A percentile compares a stretch with the other conserved stretches of the same genome.
These are phyloP conservation scores for Verticillium albo-atrum DNA, from an alignment of 2,329 filamentous ascomycete species.

Conservation along the genomic window DNA sequence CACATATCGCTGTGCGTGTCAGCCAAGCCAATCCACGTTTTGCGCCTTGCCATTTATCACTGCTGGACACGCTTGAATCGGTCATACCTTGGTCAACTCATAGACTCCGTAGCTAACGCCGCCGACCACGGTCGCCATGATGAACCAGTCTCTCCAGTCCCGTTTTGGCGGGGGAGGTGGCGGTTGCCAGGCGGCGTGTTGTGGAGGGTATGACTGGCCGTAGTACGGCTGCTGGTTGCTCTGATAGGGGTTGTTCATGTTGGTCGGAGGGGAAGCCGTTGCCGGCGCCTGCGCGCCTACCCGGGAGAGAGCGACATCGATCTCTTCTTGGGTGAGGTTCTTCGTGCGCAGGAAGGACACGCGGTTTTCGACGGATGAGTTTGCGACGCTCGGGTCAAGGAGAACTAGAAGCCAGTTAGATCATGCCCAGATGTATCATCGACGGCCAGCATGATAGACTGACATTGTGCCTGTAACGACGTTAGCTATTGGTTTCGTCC, in stretches of 20 bases:
- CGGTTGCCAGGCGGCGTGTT: constrained; percentile 53
- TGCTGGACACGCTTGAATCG: constrained; percentile 53
- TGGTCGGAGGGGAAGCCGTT: constrained; percentile 28
- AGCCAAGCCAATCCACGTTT: constrained; percentile 10
- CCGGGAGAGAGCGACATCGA: constrained; percentile 77
- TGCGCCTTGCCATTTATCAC: not conserved
- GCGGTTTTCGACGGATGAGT: constrained; percentile 86
- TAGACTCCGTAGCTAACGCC: constrained; percentile 88
- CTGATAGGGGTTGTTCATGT: constrained; percentile 37
- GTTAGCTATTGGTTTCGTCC: constrained; percentile 2
- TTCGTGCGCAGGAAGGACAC: constrained; percentile 93
- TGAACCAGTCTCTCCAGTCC: constrained; percentile 99
- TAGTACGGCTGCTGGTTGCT: constrained; percentile 37
- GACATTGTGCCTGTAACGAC: constrained; percentile 35
- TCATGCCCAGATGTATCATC: not conserved
- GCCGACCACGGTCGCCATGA: constrained; percentile 94
- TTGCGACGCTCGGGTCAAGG: constrained; percentile 86
- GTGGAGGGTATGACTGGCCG: constrained; percentile 44
- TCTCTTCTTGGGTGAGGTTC: constrained; percentile 94
- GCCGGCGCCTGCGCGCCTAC: constrained; percentile 56
- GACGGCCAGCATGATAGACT: constrained; percentile 10
- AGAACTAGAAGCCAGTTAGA: constrained; percentile 56
- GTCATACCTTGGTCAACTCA: constrained; percentile 78
- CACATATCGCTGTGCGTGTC: constrained; percentile 69
- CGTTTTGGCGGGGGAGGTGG: constrained; percentile 63